Base-by-base conservation (phyloP, 345 rosid genomes). In the Dimocarpus longan region DNA sequence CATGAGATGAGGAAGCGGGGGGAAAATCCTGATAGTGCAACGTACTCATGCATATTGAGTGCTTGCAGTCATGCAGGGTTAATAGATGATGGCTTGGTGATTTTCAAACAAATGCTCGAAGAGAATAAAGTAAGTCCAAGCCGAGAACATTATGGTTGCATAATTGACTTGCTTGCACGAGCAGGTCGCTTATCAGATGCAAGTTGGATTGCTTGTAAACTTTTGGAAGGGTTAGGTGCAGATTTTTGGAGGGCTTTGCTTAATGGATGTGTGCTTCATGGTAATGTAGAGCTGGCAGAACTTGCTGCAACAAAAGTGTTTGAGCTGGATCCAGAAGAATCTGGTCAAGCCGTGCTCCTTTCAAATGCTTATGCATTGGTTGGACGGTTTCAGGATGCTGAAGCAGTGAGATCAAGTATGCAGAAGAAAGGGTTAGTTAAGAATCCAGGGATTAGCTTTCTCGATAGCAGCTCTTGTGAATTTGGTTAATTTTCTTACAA, bases 371-470 rank as follows among this genome's bases (percentile, higher is more conserved):
- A 86, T 82, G 85, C 88, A 54, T 87, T 82, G 5, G 80, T 78
- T n/a, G 90, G 92, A 48, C 85, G 86, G 79, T 87, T 86, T 76
- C 50, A 85, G 79, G 88, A 88, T 80, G 88, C 91, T 39, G 86
- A 86, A 84, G 82, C 75, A 66, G 54, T 82, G 85, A 86, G 90
- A 79, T 70, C 22, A 21, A 76, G 76, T 57, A 62, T 84, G 52
- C 72, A 81, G 68, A 81, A 82, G 62, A 73, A 77, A 40, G 80
- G 84, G 3, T 70, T 82, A 57, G 70, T 44, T n/a, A 86, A 90
- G 77, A 78, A 78, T 57, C 83, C 86, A 10, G 85, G 88, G 18
- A 70, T 80, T 66, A 87, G 89, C 80, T 60, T 75, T 68, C 72
- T 86, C 40, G 57, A 63, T 76, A 83, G 66, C 71, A 73, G n/a